A percentile compares a stretch with the other conserved stretches of the same genome.
phyloP scores from a whole-genome alignment of 2,329 filamentous ascomycete species.

The Phaeosphaeria sp. region DNA sequence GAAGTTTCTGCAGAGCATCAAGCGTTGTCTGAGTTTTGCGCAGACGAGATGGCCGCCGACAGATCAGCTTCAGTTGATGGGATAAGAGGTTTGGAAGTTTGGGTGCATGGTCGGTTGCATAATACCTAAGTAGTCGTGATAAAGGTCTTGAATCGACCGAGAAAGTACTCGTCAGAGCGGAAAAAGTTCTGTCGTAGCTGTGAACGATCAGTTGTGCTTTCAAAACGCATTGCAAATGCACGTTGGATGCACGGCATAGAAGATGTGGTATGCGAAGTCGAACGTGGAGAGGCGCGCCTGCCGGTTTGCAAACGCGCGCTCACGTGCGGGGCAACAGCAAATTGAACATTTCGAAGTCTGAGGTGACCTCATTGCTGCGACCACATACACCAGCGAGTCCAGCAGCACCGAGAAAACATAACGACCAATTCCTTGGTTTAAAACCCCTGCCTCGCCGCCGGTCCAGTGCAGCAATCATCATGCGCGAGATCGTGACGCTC shows the following conservation, averaged over 20 bases:
- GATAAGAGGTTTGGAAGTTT: constrained; percentile 54
- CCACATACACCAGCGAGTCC: neutral
- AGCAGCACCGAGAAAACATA: neutral
- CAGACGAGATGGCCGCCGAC: constrained; percentile 96
- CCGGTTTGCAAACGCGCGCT: constrained; percentile 20
- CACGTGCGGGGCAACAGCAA: constrained; percentile 31
- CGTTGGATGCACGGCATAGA: neutral
- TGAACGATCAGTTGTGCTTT: neutral
- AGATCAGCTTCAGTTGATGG: constrained; percentile 94
- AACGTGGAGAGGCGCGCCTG: neutral
- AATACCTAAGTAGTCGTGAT: neutral
- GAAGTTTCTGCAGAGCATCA: constrained; percentile 97
- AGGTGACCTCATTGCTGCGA: neutral
- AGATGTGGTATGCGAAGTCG: neutral
- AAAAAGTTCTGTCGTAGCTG: neutral
- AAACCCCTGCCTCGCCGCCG: neutral
- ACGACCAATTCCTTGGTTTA: neutral
- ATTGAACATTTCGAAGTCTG: no score
- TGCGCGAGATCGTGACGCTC: constrained; percentile 95
- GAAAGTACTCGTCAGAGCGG: neutral
- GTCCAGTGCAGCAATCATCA: constrained; percentile 45
- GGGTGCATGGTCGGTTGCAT: neutral
- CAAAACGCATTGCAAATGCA: neutral
- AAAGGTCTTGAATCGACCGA: neutral
- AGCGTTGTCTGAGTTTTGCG: constrained; percentile 93